phyloP scores from a whole-genome alignment of 257 asterid genomes.

The Penstemon newberryi region DNA sequence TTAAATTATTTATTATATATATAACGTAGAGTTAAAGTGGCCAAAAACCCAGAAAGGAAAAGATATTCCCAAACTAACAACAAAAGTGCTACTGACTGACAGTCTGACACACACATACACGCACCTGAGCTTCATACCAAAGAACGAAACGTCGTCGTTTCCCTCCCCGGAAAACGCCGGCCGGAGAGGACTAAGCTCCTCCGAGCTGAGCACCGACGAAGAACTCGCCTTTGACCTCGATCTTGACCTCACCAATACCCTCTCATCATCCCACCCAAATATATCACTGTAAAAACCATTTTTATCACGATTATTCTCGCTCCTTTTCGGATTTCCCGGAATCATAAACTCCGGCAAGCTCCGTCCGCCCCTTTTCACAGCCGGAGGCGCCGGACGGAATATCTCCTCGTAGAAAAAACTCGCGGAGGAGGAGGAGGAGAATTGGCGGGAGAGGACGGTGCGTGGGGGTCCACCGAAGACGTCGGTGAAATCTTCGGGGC shows the following conservation, averaged over 20 bases:
- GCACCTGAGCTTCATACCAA: conserved; percentile 72
- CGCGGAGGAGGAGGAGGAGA: conserved; percentile 38
- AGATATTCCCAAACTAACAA: too few relatives aligned
- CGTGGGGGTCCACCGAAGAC: conserved; percentile 89
- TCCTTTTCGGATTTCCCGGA: conserved; percentile 40
- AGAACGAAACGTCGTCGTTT: conserved; percentile 50
- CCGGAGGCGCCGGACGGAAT: conserved; percentile 37
- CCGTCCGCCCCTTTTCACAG: conserved; percentile 38
- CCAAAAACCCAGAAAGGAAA: too few relatives aligned
- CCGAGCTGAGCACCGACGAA: conserved; percentile 71
- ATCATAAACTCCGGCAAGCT: conserved; percentile 69
- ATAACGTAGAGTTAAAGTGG: too few relatives aligned
- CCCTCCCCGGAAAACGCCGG: conserved; percentile 37
- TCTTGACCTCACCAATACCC: conserved; percentile 51
- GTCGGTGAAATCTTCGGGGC: conserved; percentile 66
- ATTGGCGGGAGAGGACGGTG: conserved; percentile 51
- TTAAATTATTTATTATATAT: too few relatives aligned
- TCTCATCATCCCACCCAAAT: conserved; percentile 64
- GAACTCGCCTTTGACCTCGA: conserved; percentile 68
- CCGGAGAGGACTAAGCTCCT: conserved; percentile 74
- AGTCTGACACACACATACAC: neutral
- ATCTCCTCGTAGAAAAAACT: conserved; percentile 50
- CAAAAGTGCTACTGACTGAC: too few relatives aligned
- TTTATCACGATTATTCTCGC: conserved; percentile 20
- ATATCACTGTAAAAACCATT: conserved; percentile 60